phyloP scores from a whole-genome alignment of 2,329 filamentous ascomycete species.

The Shiraia sp. region DNA sequence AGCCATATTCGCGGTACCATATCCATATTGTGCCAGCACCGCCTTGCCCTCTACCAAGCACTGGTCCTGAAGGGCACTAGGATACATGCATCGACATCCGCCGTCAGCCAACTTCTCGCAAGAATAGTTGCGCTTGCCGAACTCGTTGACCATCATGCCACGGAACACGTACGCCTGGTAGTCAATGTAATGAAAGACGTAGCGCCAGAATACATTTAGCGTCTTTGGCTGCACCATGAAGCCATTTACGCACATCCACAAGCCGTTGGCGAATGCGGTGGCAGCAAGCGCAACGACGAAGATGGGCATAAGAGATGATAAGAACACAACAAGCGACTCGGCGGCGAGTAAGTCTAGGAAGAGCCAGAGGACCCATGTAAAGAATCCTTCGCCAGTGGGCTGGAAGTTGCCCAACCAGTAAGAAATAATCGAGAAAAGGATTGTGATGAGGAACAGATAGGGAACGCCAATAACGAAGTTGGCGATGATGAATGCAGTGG shows the following conservation, averaged over 20 bases:
- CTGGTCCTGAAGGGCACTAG: conserved; percentile 62
- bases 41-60: conserved; percentile 73
- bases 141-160: conserved; percentile 93
- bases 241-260: conserved; percentile 87
- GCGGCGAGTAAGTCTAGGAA: conserved; percentile 83
- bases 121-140: conserved; percentile 64
- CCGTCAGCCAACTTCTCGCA: conserved; percentile 51
- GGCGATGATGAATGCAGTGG: conserved; percentile 71
- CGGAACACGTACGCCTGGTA: conserved; percentile 87
- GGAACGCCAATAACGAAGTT: conserved; percentile 84
- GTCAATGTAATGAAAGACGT: conserved; percentile 87
- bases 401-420: conserved; percentile 83
- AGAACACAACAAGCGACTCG: conserved; percentile 78
- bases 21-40: conserved; percentile 72
- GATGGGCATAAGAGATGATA: conserved; percentile 72
- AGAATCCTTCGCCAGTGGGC: conserved; percentile 67
- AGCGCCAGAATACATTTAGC: conserved; percentile 82
- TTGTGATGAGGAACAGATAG: conserved; percentile 76
- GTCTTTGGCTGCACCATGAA: conserved; percentile 75
- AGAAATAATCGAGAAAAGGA: conserved; percentile 74
- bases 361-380: conserved; percentile 80
- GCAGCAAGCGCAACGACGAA: conserved; percentile 81
- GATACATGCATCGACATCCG: conserved; percentile 72
- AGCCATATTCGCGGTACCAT: conserved; percentile 64
- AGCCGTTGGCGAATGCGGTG: conserved; percentile 81